Conservation (phyloP, 179 eudicot species). For the Silene noctiflora region DNA sequence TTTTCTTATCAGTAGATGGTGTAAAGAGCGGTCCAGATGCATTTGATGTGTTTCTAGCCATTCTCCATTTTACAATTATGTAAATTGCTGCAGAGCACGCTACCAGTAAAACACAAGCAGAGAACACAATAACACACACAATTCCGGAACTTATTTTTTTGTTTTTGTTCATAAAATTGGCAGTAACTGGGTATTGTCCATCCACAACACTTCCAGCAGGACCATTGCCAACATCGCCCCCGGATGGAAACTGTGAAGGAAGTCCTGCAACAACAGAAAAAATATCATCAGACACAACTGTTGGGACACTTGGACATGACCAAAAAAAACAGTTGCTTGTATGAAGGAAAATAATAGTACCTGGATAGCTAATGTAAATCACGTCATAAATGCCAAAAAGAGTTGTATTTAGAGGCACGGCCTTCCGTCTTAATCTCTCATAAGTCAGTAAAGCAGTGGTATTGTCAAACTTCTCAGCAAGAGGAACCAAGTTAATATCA, state of each 20-base stretch:
- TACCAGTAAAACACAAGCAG: slow-evolving; percentile 67
- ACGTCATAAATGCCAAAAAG: slow-evolving; percentile 85
- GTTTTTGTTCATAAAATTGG: slow-evolving; percentile 50
- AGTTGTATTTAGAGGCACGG: slow-evolving; percentile 73
- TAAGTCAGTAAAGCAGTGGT: slow-evolving; percentile 74
- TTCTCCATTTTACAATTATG: slow-evolving; percentile 63
- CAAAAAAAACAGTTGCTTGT: neutral
- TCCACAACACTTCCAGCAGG: slow-evolving; percentile 60
- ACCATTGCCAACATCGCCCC: slow-evolving; percentile 44
- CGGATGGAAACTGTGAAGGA: slow-evolving; percentile 61
- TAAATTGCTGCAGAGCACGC: slow-evolving; percentile 58
- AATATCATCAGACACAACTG: slow-evolving; percentile 5
- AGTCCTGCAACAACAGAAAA: slow-evolving; percentile 46
- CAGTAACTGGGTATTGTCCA: slow-evolving; percentile 68
- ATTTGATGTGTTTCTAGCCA: slow-evolving; percentile 54
- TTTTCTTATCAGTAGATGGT: slow-evolving; percentile 56
- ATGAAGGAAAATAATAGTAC: slow-evolving; percentile 30
- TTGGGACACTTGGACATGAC: neutral
- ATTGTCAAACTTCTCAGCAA: slow-evolving; percentile 84
- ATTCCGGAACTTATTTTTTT: slow-evolving; percentile 56
- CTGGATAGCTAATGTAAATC: slow-evolving; percentile 68
- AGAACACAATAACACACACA: slow-evolving; percentile 62
- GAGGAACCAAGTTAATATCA: slow-evolving; percentile 81
- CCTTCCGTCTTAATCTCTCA: slow-evolving; percentile 66
- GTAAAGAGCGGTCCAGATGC: slow-evolving; percentile 66